Evolutionary conservation across 345 rosid species (phyloP).

Genomic region (Eucalyptus polybractea): DNA sequence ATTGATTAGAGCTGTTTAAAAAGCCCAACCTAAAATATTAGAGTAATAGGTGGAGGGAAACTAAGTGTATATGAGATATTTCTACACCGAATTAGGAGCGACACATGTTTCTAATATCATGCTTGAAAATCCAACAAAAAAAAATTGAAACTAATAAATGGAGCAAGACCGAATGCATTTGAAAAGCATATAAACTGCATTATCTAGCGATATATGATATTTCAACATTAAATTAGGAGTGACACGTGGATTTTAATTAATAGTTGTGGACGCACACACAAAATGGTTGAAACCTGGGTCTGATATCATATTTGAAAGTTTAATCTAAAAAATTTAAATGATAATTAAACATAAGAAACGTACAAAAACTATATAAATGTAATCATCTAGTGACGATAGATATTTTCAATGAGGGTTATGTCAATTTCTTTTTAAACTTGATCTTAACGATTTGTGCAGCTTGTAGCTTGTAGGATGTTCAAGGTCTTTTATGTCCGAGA

Average conservation of each 20-base stretch:
- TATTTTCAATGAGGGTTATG: neutral
- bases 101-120: neutral
- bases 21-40: neutral
- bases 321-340: neutral
- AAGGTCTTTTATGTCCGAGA: neutral
- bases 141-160: neutral
- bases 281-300: neutral
- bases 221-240: neutral
- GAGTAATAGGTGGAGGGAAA: neutral
- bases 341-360: fast-evolving
- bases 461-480: neutral
- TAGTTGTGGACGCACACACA: neutral
- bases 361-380: neutral
- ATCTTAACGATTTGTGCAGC: neutral
- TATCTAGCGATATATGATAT: neutral
- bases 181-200: neutral
- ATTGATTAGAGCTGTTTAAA: neutral
- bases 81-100: neutral
- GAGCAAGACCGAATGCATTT: neutral
- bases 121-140: neutral
- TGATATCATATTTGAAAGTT: neutral
- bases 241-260: fast-evolving
- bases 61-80: neutral
- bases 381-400: neutral
- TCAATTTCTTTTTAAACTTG: neutral